These are phyloP conservation scores for Pythium scleroteichum DNA, from an alignment of 352 stramenopile species.

Conservation along the genomic window DNA sequence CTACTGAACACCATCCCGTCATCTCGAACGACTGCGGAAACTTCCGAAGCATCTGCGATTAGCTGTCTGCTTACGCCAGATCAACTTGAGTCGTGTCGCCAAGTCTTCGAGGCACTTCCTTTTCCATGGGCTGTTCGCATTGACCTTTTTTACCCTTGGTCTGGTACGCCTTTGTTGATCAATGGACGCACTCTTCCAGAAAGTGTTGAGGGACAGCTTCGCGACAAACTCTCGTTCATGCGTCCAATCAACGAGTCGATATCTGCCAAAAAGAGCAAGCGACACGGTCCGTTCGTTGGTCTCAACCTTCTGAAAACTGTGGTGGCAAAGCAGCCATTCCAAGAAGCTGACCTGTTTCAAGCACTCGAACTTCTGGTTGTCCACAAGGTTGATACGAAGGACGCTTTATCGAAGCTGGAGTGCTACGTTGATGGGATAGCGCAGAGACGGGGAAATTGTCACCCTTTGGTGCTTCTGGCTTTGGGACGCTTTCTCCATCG, in stretches of 20 bases:
- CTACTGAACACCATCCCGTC: neutral
- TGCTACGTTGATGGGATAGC: conserved; percentile 34
- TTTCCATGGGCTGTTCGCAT: conserved; percentile 29
- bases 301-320: conserved; percentile 52
- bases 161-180: conserved; percentile 41
- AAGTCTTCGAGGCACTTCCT: conserved; percentile 29
- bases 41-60: neutral
- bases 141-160: conserved; percentile 47
- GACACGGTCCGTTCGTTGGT: conserved; percentile 43
- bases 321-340: conserved; percentile 28
- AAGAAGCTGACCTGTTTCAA: conserved; percentile 49
- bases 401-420: conserved; percentile 35
- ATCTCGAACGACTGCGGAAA: neutral
- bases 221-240: conserved; percentile 36
- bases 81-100: conserved; percentile 32
- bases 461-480: conserved; percentile 61
- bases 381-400: conserved; percentile 35
- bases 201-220: conserved; percentile 43
- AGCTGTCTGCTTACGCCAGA: conserved; percentile 5
- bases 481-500: conserved; percentile 42
- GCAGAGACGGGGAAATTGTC: conserved; percentile 21
- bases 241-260: neutral
- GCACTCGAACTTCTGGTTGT: conserved; percentile 59
- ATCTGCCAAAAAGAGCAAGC: conserved; percentile 8
- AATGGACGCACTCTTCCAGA: conserved; percentile 30